Conservation (phyloP, 2,329 filamentous ascomycete genomes). For the Clarireedia paspali region DNA sequence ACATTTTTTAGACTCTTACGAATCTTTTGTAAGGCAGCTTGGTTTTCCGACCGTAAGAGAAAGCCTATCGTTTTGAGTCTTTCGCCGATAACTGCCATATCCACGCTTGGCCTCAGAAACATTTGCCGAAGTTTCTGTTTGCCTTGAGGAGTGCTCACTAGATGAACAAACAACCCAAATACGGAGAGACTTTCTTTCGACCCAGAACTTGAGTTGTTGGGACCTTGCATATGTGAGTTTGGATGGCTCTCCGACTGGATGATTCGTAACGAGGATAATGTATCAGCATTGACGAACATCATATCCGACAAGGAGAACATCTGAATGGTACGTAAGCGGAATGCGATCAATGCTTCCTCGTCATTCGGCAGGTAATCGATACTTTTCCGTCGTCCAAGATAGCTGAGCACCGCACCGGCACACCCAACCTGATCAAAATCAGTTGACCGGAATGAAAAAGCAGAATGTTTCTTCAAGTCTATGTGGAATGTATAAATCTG, state of each 20-base stretch:
- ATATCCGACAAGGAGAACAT: conserved; percentile 62
- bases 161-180: conserved; percentile 70
- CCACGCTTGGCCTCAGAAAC: conserved; percentile 70
- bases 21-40: conserved; percentile 45
- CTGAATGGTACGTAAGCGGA: conserved; percentile 55
- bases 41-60: conserved; percentile 63
- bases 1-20: conserved; percentile 58
- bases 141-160: conserved; percentile 74
- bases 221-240: conserved; percentile 69
- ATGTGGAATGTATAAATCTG: too few species aligned
- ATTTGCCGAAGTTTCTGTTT: conserved; percentile 65
- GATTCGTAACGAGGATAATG: conserved; percentile 76
- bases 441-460: not conserved
- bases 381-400: conserved; percentile 62
- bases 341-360: conserved; percentile 42
- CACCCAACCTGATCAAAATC: conserved; percentile 53
- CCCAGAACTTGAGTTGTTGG: conserved; percentile 49
- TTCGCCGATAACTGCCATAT: conserved; percentile 59
- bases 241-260: conserved; percentile 77
- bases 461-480: not conserved
- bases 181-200: conserved; percentile 77
- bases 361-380: conserved; percentile 56
- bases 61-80: conserved; percentile 63
- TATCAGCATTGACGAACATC: conserved; percentile 78
- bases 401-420: conserved; percentile 76